Evolutionary conservation across 805 yeast species (phyloP), one percentile per base, ranked within the genome.

Genomic region (Pichia pseudocactophila): DNA sequence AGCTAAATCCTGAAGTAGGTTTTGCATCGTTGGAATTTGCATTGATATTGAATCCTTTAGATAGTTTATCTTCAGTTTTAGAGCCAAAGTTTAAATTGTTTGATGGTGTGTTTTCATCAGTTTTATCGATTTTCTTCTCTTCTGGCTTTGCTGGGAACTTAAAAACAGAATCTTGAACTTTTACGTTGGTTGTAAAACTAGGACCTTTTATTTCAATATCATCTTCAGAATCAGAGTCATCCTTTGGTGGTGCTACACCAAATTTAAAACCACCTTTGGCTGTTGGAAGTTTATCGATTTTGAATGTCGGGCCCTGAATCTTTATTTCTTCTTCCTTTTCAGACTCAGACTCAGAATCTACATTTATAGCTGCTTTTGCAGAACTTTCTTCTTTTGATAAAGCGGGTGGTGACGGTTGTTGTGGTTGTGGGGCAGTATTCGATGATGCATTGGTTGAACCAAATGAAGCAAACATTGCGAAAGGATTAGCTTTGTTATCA

Each of bases 181-280:
- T 50, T 2, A 65, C 53, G 13, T 56, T 58, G 26, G 74, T 48
- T 8, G 69, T 70, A 57, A 85, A 85, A 12, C 68, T 61, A 17
- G 95, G 94, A 1, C 94, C 94, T 58, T 83, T 75, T 25, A 82
- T 72, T 55, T 78, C 80, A 20, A 79, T 61, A 30, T 78, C 83
- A 17, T 78, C 77, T 28, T 78, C 84, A 1, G 75, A 68, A 36
- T 74, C 80, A 40, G 71, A 52, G 13, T 46, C 57, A 33, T 57
- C 62, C 16, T 56, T 56, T 22, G 59, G 57, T 4, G 65, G 63
- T 18, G 51, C 62, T 19, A 53, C 44, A 15, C 66, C 68, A 44
- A 76, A 69, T 25, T 68, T 64, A 57, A 76, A 76, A 6, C 71
- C 74, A n/a, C 69, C 65, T 3, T 66, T 65, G 2, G 74, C 66